phyloP scores from a whole-genome alignment of 2,329 filamentous ascomycete species.

The Penicillium sp. region DNA sequence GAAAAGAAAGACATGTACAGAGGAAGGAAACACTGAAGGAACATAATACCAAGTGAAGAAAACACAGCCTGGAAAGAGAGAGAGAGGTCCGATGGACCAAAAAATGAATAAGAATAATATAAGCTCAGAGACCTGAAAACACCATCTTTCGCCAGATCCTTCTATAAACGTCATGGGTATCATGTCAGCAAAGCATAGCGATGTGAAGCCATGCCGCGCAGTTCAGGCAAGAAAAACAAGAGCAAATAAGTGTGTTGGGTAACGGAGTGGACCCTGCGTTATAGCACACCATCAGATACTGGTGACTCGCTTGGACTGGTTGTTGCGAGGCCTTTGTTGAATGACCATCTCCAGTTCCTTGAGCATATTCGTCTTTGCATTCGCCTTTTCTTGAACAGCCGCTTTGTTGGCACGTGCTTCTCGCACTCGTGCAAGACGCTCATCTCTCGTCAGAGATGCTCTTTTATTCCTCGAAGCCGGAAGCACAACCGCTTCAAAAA shows the following conservation, averaged over 20 bases:
- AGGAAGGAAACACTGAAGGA: background rate
- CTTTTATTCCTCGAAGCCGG: conserved; percentile 63
- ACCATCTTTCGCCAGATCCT: conserved; percentile 33
- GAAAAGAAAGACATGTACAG: background rate
- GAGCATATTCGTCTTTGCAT: conserved; percentile 86
- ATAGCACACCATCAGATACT: conserved; percentile 41
- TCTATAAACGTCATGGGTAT: conserved; percentile 39
- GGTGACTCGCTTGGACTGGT: conserved; percentile 45
- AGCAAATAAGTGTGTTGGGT: background rate
- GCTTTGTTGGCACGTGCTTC: conserved; percentile 80
- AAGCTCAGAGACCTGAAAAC: conserved; percentile 22
- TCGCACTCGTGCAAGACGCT: conserved; percentile 82
- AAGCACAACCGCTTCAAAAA: conserved; percentile 88
- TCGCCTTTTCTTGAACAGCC: conserved; percentile 69
- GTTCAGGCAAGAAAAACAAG: background rate
- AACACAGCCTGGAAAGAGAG: background rate
- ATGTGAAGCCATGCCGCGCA: background rate
- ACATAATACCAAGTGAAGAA: conserved; percentile 10
- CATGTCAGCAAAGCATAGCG: conserved; percentile 7
- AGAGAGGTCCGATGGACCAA: conserved; percentile 2
- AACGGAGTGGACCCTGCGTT: background rate
- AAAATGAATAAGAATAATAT: conserved; percentile 14
- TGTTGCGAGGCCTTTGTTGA: conserved; percentile 53
- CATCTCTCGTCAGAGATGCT: conserved; percentile 74
- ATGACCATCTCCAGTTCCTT: conserved; percentile 92